Base-by-base conservation (phyloP, 2,329 filamentous ascomycete genomes). In the Botrytis medusae region DNA sequence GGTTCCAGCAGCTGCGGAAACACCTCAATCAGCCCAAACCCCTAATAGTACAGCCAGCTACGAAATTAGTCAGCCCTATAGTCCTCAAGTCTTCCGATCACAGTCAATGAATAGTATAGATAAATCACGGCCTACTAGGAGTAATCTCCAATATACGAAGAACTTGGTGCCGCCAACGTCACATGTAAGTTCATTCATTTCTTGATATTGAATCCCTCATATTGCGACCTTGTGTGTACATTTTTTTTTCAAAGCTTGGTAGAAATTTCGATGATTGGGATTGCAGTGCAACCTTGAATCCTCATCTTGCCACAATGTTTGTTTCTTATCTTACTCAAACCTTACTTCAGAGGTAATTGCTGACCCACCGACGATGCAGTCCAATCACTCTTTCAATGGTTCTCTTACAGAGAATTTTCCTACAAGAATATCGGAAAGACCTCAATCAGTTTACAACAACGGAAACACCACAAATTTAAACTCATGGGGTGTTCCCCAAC, bases 11-110 rank as follows among this genome's bases (percentile, higher is more conserved):
- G 40, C 74, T 16, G 34, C 68, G 48, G 77, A 78, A 48, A 79
- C 76, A 18, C 74, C 78, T 32, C 72, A 75, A 61, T 76, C 77
- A 20, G 74, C 60, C 34, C 74, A 76, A 37, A 79, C 78, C 12
- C 77, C 79, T 29, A 79, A 77, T 60, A 79, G 75, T 37, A 59
- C 75, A 1, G 46, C 74, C 48, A 77, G 74, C 61, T 78, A 77
- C 51, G 77, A 79, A 25, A 72, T 72, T 3, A 74, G 71, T 32
- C 75, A 71, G 32, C 68, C 75, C 9, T 77, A 76, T 48, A 78
- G 75, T 69, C 76, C 77, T 68, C 78, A 78, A 25, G 69, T 76
- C 4, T 73, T 73, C 29, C 70, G 69, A 42, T 74, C 76, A 25
- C 74, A 75, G 18, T 70, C 61, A 60, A 65, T 71, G 68, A 71